Percentiles rank a stretch among this genome's conserved stretches.
Conservation (phyloP, 306 rosid species). For the Trifolium dubium region DNA sequence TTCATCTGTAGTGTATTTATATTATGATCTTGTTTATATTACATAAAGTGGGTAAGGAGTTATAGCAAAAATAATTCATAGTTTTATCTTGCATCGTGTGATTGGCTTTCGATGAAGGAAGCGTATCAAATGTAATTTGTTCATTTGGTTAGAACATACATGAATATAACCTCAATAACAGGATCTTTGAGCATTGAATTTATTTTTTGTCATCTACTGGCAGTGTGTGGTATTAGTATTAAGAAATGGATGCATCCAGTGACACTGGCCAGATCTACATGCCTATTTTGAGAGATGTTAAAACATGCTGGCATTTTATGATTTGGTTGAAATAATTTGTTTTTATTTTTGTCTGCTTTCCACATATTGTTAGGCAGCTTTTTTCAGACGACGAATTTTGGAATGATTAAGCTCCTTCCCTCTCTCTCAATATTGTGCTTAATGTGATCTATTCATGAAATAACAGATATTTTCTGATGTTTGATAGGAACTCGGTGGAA, state of each 20-base stretch:
- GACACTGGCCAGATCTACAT: constrained; percentile 4
- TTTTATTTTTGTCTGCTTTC: constrained; percentile 25
- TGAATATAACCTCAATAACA: background rate
- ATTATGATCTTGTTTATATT: background rate
- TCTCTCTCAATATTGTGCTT: constrained; percentile 20
- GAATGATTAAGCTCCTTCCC: background rate
- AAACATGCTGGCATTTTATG: constrained; percentile 31
- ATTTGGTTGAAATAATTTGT: background rate
- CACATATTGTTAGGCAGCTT: constrained; percentile 18
- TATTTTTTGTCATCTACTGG: constrained; percentile 23
- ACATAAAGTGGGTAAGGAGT: constrained; percentile 8
- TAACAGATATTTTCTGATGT: constrained; percentile 36
- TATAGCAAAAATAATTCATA: constrained; percentile 25
- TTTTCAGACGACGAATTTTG: constrained; percentile 1
- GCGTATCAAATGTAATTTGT: background rate
- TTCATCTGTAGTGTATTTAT: background rate
- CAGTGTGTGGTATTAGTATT: constrained; percentile 14
- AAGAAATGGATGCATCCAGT: constrained; percentile 6
- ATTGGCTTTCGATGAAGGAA: constrained; percentile 16
- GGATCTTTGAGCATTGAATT: constrained; percentile 19
- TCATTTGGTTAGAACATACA: constrained; percentile 10
- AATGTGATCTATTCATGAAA: constrained; percentile 21
- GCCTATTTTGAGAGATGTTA: constrained; percentile 30
- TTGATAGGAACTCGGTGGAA: constrained; percentile 93
- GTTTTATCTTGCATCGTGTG: constrained; percentile 12